Conservation (phyloP, 2,329 filamentous ascomycete species). For the Apiospora marii region DNA sequence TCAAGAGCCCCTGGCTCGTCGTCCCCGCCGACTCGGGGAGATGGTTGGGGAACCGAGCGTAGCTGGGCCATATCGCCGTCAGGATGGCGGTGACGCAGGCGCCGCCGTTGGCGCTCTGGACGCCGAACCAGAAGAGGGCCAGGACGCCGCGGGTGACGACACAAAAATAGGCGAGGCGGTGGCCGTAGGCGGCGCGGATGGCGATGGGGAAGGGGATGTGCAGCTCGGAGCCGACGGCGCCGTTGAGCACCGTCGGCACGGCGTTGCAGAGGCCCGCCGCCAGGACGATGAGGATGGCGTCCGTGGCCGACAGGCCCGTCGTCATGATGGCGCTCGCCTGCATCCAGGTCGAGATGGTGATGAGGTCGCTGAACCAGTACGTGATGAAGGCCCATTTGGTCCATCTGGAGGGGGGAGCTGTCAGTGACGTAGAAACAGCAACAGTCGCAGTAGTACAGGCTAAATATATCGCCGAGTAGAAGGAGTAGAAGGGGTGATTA, state of each 20-base stretch:
- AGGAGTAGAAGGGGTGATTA: not conserved
- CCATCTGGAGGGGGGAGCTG: no score
- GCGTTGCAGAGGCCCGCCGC: slow-evolving; percentile 55
- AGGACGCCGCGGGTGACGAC: slow-evolving; percentile 52
- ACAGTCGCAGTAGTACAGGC: no score
- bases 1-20: slow-evolving; percentile 62
- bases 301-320: slow-evolving; percentile 47
- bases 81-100: slow-evolving; percentile 55
- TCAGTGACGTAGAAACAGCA: not conserved
- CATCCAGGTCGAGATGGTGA: slow-evolving; percentile 42
- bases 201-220: slow-evolving; percentile 51
- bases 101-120: slow-evolving; percentile 69
- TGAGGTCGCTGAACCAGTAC: slow-evolving; percentile 58
- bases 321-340: slow-evolving; percentile 41
- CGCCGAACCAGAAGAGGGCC: slow-evolving; percentile 52
- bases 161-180: slow-evolving; percentile 41
- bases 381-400: slow-evolving; percentile 52
- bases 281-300: slow-evolving; percentile 56
- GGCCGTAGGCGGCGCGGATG: slow-evolving; percentile 52
- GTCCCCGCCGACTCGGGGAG: slow-evolving; percentile 60
- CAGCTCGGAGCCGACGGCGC: slow-evolving; percentile 42
- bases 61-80: slow-evolving; percentile 61
- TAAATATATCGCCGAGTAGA: not conserved
- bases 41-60: slow-evolving; percentile 58
- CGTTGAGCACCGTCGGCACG: slow-evolving; percentile 55